Percentiles rank a stretch among this genome's conserved stretches.
These are phyloP conservation scores for Blastobotrys americana DNA, from an alignment of 805 yeast species.

Conservation along the genomic window DNA sequence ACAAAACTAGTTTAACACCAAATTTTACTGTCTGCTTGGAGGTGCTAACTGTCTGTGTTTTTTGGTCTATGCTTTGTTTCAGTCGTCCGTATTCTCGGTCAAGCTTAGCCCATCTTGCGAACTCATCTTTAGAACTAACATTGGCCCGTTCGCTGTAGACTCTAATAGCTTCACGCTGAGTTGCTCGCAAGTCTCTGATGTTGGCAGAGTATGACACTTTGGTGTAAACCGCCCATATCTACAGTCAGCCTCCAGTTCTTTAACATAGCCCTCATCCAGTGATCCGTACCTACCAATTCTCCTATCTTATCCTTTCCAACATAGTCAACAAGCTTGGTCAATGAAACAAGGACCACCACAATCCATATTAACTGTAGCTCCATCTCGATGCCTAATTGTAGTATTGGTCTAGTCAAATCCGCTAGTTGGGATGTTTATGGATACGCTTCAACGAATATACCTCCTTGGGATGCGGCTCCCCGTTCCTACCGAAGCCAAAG, in stretches of 20 bases:
- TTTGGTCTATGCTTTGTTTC: slow-evolving; percentile 41
- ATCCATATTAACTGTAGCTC: slow-evolving; percentile 12
- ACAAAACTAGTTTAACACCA: slow-evolving; percentile 32
- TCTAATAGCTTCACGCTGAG: slow-evolving; percentile 40
- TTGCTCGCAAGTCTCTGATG: slow-evolving; percentile 27
- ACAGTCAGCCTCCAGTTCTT: not conserved
- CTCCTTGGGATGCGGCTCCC: too few species aligned
- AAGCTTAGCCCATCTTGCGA: slow-evolving; percentile 92
- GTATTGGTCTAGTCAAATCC: too few species aligned
- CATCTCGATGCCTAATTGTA: too few species aligned
- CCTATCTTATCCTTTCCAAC: slow-evolving; percentile 32
- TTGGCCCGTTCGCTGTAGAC: slow-evolving; percentile 47
- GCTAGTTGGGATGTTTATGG: too few species aligned
- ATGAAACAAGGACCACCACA: slow-evolving; percentile 33
- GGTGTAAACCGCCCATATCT: slow-evolving; percentile 36
- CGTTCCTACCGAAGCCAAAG: too few species aligned
- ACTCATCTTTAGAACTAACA: slow-evolving; percentile 85
- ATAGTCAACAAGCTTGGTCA: slow-evolving; percentile 32
- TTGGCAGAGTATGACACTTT: slow-evolving; percentile 32
- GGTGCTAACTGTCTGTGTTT: slow-evolving; percentile 32
- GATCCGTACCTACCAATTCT: slow-evolving; percentile 19
- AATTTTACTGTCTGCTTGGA: slow-evolving; percentile 33
- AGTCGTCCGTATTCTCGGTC: slow-evolving; percentile 63
- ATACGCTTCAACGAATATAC: too few species aligned
- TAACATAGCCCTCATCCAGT: not conserved